phyloP scores from a whole-genome alignment of 768 basidiomycete species.

The Russula emetica region DNA sequence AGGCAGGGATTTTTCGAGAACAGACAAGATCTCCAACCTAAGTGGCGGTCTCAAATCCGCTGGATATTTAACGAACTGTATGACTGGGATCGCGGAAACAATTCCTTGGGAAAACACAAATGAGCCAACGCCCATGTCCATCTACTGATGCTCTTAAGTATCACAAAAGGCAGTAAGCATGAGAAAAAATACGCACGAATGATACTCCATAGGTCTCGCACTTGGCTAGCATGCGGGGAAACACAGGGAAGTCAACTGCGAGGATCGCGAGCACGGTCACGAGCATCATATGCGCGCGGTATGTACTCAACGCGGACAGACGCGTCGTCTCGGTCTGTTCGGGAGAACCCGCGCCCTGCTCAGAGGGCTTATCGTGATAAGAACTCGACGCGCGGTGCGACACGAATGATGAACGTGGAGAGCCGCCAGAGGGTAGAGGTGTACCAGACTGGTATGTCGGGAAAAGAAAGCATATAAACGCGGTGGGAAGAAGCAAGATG shows the following conservation, averaged over 20 bases:
- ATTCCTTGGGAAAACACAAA: conserved; percentile 97
- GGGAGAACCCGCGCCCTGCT: not conserved
- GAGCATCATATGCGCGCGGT: conserved; percentile 92
- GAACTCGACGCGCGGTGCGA: conserved; percentile 12
- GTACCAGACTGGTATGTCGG: conserved; percentile 43
- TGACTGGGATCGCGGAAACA: conserved; percentile 77
- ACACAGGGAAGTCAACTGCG: conserved; percentile 92
- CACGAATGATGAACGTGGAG: conserved; percentile 28
- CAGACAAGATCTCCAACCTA: conserved; percentile 46
- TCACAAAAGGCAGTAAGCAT: not conserved
- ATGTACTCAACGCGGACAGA: conserved; percentile 76
- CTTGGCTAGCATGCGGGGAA: conserved; percentile 84
- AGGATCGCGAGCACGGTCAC: conserved; percentile 88
- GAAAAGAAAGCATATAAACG: conserved; percentile 41
- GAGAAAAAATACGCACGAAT: conserved; percentile 50
- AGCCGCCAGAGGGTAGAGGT: conserved; percentile 48
- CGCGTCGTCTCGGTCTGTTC: conserved; percentile 33
- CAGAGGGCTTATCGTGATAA: conserved; percentile 1
- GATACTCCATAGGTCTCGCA: conserved; percentile 94
- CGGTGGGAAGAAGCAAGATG: conserved; percentile 45
- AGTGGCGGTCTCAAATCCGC: conserved; percentile 47
- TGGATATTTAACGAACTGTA: conserved; percentile 68
- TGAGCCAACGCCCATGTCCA: conserved; percentile 96
- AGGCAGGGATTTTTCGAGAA: conserved; percentile 58
- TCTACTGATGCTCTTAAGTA: conserved; percentile 47